Evolutionary conservation across 75 land plant genomes (phyloP), one percentile per base, ranked within the genome.

Genomic region (Adiantum capillusveneris): DNA sequence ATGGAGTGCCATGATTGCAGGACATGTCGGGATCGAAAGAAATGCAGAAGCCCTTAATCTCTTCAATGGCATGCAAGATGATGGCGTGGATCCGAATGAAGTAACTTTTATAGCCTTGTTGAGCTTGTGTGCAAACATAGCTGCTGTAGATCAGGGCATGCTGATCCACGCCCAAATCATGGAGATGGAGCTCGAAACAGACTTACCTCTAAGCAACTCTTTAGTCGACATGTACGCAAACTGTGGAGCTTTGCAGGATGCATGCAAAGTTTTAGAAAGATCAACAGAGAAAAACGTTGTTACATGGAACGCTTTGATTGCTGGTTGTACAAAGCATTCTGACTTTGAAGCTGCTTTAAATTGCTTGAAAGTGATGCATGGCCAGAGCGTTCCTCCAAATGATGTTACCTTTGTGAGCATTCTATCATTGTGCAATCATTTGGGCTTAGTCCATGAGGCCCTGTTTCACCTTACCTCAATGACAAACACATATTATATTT

Each of bases 221-320:
- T 19, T 77, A 43, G 27, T 77, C 25, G 62, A 65, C 20, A 77
- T 71, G 79, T 75, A 75, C 28, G 64, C 68, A 21, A 75, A 45
- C 41, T 75, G 73, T 64, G 78, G 78, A 12, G 49, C 54, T 31
- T 37, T 69, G 26, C 57, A 69, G 1, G 53, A 75, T 44, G 81
- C 81, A 1, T 5, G n/a, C 19, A 45, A 55, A 41, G 72, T 66
- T 29, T 68, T 78, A 53, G 68, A 65, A 16, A 34, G 48, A 13
- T 59, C 66, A 50, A 46, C 59, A 7, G 22, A 66, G 18, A 54
- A 54, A 18, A 69, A 73, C 54, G 34, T 43, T 34, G 60, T 72
- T n/a, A 59, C 76, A 30, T 78, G 81, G 75, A 71, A 63, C 37
- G 64, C 68, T 14, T 60, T 79, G 18, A 65, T 79, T 24, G 64